phyloP scores from a whole-genome alignment of 2,329 filamentous ascomycete genomes.

The Lecanoromycetidae sp. region DNA sequence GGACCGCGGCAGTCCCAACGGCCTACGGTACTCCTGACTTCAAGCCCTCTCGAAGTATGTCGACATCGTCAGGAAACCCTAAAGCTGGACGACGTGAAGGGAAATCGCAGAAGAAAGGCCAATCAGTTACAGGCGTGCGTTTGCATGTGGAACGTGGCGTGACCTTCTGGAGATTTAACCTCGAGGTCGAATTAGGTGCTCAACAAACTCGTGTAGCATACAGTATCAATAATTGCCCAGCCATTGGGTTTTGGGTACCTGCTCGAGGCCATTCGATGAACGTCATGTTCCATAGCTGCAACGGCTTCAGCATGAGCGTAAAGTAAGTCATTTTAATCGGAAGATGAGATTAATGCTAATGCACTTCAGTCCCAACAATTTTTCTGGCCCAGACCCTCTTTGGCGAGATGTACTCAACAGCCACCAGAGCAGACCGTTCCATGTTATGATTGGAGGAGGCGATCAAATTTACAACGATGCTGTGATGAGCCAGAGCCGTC shows the following conservation, averaged over 20 bases:
- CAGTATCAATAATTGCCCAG: conserved; percentile 82
- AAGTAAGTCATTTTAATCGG: conserved; percentile 11
- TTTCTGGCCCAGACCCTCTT: conserved; percentile 87
- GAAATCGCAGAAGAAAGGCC: conserved; percentile 56
- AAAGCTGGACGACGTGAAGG: conserved; percentile 22
- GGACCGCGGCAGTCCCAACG: conserved; percentile 28
- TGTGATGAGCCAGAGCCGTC: conserved; percentile 58
- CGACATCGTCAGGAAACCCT: conserved; percentile 36
- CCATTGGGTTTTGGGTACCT: conserved; percentile 89
- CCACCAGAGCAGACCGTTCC: conserved; percentile 84
- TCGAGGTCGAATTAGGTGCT: conserved; percentile 74
- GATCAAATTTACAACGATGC: conserved; percentile 95
- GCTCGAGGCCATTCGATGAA: conserved; percentile 80
- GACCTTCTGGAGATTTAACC: conserved; percentile 95
- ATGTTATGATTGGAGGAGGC: conserved; percentile 95
- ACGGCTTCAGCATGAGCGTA: conserved; percentile 64
- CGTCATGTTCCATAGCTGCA: conserved; percentile 97
- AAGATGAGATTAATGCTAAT: neutral
- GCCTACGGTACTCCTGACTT: conserved; percentile 29
- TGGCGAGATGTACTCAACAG: conserved; percentile 93
- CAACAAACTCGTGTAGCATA: conserved; percentile 82
- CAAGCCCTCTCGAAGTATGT: conserved; percentile 14
- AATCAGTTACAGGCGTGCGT: conserved; percentile 68
- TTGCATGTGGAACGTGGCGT: conserved; percentile 75
- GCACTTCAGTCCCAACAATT: conserved; percentile 60